A percentile compares a stretch with the other conserved stretches of the same genome.
phyloP scores from a whole-genome alignment of 139 green algal species.

The Chlamydomonas sp. region DNA sequence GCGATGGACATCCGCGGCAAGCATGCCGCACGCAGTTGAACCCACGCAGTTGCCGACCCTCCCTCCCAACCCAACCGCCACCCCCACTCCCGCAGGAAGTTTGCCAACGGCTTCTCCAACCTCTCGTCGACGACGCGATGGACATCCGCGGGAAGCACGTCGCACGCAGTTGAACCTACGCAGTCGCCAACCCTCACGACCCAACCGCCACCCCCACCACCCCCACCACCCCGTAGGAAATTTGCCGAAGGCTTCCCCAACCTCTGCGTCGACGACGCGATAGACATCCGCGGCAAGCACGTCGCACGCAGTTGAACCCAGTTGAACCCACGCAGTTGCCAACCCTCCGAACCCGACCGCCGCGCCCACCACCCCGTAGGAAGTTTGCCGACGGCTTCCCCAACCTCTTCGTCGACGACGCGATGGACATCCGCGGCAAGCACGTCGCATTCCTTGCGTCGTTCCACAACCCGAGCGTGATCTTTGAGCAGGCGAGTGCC shows the following conservation, averaged over 20 bases:
- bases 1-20: constrained; percentile 82
- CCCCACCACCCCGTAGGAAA: no score
- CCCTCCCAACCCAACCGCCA: not conserved
- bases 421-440: constrained; percentile 78
- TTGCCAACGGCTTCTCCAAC: constrained; percentile 94
- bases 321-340: not conserved
- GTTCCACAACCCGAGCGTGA: constrained; percentile 81
- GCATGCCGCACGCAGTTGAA: constrained; percentile 45
- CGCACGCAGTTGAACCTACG: no score
- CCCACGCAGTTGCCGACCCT: not conserved
- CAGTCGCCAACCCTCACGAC: no score
- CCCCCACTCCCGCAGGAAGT: constrained; percentile 48
- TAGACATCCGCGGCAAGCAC: constrained; percentile 83
- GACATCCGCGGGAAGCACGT: constrained; percentile 66
- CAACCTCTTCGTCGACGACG: constrained; percentile 96
- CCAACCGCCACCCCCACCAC: not conserved
- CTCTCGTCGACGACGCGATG: constrained; percentile 88
- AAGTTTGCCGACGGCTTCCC: constrained; percentile 97
- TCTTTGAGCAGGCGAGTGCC: no score
- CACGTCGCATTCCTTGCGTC: constrained; percentile 96
- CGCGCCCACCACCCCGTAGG: not conserved
- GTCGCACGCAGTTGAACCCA: constrained; percentile 51
- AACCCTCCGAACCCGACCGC: no score
- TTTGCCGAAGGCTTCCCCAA: constrained; percentile 98
- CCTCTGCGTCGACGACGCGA: constrained; percentile 92